These are phyloP conservation scores for Penicillium crustosum DNA, from an alignment of 2,329 filamentous ascomycete genomes.

Conservation along the genomic window DNA sequence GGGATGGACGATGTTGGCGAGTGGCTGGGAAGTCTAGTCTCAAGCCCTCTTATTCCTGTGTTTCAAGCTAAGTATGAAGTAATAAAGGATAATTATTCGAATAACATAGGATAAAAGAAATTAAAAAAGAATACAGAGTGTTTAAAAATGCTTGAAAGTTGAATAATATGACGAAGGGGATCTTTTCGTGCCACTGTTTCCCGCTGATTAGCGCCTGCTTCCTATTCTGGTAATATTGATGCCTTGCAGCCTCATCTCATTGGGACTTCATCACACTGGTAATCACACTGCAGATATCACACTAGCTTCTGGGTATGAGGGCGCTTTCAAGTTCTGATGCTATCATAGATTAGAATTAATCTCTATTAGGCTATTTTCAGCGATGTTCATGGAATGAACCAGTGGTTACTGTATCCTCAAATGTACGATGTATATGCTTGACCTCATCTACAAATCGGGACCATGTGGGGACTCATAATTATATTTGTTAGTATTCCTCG, in stretches of 20 bases:
- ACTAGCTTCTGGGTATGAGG: background rate
- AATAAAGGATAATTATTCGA: background rate
- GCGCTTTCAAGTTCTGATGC: background rate
- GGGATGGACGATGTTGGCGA: conserved; percentile 5
- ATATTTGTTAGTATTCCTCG: background rate
- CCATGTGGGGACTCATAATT: background rate
- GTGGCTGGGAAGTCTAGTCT: conserved; percentile 6
- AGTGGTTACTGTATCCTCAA: background rate
- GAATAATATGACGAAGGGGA: background rate
- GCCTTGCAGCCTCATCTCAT: conserved; percentile 1
- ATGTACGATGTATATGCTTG: background rate
- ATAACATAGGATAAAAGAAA: background rate
- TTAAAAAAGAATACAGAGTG: background rate
- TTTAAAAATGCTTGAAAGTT: background rate
- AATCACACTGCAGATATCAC: background rate
- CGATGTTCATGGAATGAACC: background rate
- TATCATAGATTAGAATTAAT: background rate
- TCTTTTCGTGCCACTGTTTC: background rate
- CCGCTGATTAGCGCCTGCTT: conserved; percentile 1
- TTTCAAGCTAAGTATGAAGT: background rate
- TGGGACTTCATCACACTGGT: background rate
- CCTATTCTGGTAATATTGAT: background rate
- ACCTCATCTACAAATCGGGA: background rate
- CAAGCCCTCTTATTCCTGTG: background rate
- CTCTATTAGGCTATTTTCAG: background rate